Percentiles rank a stretch among this genome's conserved stretches.
Conservation (phyloP, 768 basidiomycete genomes). For the Boletus pseudopeckii region DNA sequence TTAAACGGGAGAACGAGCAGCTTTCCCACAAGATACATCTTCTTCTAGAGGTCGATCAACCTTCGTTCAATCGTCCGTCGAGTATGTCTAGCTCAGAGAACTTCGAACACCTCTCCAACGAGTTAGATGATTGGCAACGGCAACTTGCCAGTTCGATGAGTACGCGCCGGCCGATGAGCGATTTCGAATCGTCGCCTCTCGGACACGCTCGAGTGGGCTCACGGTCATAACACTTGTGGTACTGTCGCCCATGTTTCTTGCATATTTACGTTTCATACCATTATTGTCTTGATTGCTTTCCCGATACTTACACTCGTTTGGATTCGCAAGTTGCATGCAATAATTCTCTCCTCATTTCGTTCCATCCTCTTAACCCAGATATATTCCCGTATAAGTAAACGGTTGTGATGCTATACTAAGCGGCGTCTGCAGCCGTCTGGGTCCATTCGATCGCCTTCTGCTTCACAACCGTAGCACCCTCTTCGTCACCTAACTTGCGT, state of each 20-base stretch:
- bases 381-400: constrained; percentile 34
- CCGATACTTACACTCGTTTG: constrained; percentile 52
- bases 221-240: constrained; percentile 38
- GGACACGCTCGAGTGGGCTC: constrained; percentile 61
- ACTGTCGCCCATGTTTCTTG: constrained; percentile 20
- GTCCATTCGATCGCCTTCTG: constrained; percentile 91
- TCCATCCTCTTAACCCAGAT: constrained; percentile 33
- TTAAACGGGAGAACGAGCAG: constrained; percentile 84
- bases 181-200: constrained; percentile 59
- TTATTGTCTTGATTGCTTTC: constrained; percentile 36
- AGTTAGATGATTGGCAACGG: constrained; percentile 84
- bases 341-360: constrained; percentile 33
- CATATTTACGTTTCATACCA: constrained; percentile 37
- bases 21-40: constrained; percentile 89
- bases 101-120: constrained; percentile 76
- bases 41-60: constrained; percentile 82
- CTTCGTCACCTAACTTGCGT: constrained; percentile 80
- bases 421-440: constrained; percentile 45
- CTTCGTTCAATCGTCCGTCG: constrained; percentile 62
- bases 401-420: constrained; percentile 14
- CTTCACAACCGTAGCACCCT: constrained; percentile 78
- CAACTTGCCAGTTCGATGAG: constrained; percentile 79
- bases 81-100: constrained; percentile 85
- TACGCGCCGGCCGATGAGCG: constrained; percentile 66
- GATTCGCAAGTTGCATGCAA: constrained; percentile 42